These are phyloP conservation scores for Aulographum hederae DNA, from an alignment of 2,329 filamentous ascomycete species.

Conservation along the genomic window DNA sequence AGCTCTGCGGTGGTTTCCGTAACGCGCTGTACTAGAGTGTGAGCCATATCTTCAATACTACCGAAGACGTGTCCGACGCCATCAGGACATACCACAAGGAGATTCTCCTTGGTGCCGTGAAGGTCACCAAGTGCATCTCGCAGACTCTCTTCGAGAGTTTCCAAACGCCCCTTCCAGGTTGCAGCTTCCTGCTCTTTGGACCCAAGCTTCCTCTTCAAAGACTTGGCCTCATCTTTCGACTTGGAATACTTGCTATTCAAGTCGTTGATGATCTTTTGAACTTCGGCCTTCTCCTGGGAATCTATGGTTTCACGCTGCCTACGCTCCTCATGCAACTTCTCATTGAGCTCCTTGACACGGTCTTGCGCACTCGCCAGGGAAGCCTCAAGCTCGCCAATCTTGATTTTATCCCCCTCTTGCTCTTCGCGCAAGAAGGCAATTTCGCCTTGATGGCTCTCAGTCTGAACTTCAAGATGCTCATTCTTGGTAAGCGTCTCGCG, in stretches of 20 bases:
- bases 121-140: slow-evolving; percentile 75
- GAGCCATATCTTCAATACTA: slow-evolving; percentile 15
- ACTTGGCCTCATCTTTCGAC: slow-evolving; percentile 71
- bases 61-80: too few species aligned
- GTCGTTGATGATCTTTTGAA: slow-evolving; percentile 83
- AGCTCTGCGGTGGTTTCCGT: too few species aligned
- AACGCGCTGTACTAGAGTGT: slow-evolving; percentile 74
- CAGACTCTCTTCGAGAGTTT: slow-evolving; percentile 78
- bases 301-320: slow-evolving; percentile 76
- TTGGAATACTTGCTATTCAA: slow-evolving; percentile 68
- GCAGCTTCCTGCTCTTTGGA: slow-evolving; percentile 74
- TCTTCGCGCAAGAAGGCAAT: slow-evolving; percentile 92
- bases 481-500: slow-evolving; percentile 75
- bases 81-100: slow-evolving; percentile 49
- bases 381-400: slow-evolving; percentile 84
- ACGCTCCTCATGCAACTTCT: slow-evolving; percentile 61
- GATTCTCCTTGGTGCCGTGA: slow-evolving; percentile 65
- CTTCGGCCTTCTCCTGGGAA: slow-evolving; percentile 80
- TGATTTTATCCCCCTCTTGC: slow-evolving; percentile 94
- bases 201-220: slow-evolving; percentile 65
- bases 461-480: slow-evolving; percentile 72
- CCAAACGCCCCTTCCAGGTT: slow-evolving; percentile 78
- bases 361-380: slow-evolving; percentile 64
- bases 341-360: slow-evolving; percentile 63
- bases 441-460: slow-evolving; percentile 82